Percentiles rank a stretch among this genome's conserved stretches.
Evolutionary conservation across 768 basidiomycete genomes (phyloP).

Genomic region (Pisolithus albus): DNA sequence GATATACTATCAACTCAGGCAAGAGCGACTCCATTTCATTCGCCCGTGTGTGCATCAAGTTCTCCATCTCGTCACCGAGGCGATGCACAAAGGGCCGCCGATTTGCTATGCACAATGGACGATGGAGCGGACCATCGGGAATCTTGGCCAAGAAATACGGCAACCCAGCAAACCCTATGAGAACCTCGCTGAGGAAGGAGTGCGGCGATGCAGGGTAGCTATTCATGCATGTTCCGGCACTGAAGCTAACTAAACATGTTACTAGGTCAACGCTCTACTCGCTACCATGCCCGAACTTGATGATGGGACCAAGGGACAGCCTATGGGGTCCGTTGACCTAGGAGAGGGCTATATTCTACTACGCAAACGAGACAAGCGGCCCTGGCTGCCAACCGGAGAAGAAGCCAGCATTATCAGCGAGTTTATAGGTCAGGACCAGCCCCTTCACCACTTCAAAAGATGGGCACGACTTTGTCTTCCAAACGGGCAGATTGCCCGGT

Average conservation of each 20-base stretch:
- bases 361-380: background rate
- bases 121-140: constrained; percentile 21
- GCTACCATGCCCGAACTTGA: too few relatives aligned
- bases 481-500: too few relatives aligned
- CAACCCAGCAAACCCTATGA: constrained; percentile 20
- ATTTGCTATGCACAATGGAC: constrained; percentile 20
- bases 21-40: constrained; percentile 25
- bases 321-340: too few relatives aligned
- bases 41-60: constrained; percentile 21
- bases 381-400: background rate
- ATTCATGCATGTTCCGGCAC: too few relatives aligned
- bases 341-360: background rate
- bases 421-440: background rate
- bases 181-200: constrained; percentile 20
- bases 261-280: too few relatives aligned
- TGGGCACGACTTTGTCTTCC: too few relatives aligned
- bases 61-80: constrained; percentile 18
- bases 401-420: background rate
- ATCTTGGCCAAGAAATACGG: constrained; percentile 20
- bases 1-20: constrained; percentile 18
- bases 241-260: too few relatives aligned
- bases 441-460: background rate
- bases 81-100: constrained; percentile 15
- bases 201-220: constrained; percentile 5
- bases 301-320: too few relatives aligned